phyloP scores from a whole-genome alignment of 2,329 filamentous ascomycete species.

The Sclerotinia glacialis region DNA sequence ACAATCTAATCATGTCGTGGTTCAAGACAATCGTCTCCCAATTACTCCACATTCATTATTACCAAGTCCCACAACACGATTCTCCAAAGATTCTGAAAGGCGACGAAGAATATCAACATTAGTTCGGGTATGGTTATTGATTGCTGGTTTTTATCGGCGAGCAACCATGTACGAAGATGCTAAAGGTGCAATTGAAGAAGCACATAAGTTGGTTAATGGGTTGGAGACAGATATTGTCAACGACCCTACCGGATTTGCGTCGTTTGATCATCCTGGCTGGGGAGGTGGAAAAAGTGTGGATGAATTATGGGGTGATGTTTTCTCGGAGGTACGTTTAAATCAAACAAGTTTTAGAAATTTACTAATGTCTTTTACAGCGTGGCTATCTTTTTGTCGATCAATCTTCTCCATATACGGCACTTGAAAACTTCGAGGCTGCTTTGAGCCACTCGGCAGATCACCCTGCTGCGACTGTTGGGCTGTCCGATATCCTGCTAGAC shows the following conservation, averaged over 20 bases:
- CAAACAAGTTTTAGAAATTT: neutral
- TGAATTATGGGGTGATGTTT: conserved; percentile 80
- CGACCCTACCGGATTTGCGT: conserved; percentile 60
- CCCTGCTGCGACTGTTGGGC: conserved; percentile 71
- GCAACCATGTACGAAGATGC: conserved; percentile 79
- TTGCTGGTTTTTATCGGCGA: conserved; percentile 82
- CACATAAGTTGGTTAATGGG: conserved; percentile 67
- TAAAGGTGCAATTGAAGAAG: conserved; percentile 76
- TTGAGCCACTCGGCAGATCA: conserved; percentile 79
- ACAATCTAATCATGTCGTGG: conserved; percentile 17
- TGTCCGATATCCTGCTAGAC: conserved; percentile 83
- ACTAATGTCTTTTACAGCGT: conserved; percentile 39
- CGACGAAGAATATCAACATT: conserved; percentile 55
- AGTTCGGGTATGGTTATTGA: conserved; percentile 83
- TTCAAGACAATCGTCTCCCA: conserved; percentile 30
- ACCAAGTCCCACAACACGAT: conserved; percentile 41
- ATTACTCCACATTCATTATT: conserved; percentile 27
- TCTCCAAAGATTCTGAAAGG: conserved; percentile 53
- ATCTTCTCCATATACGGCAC: conserved; percentile 60
- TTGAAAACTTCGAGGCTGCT: conserved; percentile 77
- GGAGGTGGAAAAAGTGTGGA: conserved; percentile 78
- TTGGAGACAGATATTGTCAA: conserved; percentile 66
- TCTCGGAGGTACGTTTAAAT: conserved; percentile 63
- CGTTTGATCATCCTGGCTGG: conserved; percentile 67
- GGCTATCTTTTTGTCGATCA: conserved; percentile 36